Base-by-base conservation (phyloP, 352 stramenopile species). In the Pseudoperonospora humuli region DNA sequence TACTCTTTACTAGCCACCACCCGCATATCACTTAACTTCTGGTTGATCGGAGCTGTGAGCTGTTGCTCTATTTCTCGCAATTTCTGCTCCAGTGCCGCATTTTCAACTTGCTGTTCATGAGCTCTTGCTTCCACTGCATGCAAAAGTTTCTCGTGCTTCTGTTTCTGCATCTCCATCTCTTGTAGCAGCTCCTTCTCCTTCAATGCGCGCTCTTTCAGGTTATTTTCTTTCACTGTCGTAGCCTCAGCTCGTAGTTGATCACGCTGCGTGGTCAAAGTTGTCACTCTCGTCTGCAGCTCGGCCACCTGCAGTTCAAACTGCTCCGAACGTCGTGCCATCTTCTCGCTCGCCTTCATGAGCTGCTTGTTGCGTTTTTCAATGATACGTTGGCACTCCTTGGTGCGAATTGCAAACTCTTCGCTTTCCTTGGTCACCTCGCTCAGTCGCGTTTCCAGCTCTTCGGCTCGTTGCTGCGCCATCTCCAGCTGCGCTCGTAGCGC, bases 291-390 rank as follows among this genome's bases (percentile, higher is more conserved):
- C 46, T 87, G 55, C 24, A 87, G 27, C 21, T 84, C 71, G 2
- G 39, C 33, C 7, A 62, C 47, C 32, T 80, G 65, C 14, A 49
- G 54, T 38, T 87, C 75, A 10, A 57, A 74, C 40, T 88, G 75
- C 52, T 91, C 70, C 6, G 69, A 71, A 17, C 79, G 67, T 3
- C 75, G 57, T 21, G 70, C 68, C 29, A 88, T 66, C 38, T 67
- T 72, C 19, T 91, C 79, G 27, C 76, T 91, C 6, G 74, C 76
- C 50, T 91, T 91, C 45, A 88, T 82, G 9, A 91, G 46, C 39
- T 91, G 79, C 44, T 85, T 85, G 61, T 86, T 91, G 52, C 79
- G 76, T 61, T 91, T 91, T 48, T 91, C 79, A 34, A 91, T 84
- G 27, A 88, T 82, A 4, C 73, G 65, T 35, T 90, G 75, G 43